phyloP scores from a whole-genome alignment of 352 stramenopile genomes.

The Pythium apleroticum region DNA sequence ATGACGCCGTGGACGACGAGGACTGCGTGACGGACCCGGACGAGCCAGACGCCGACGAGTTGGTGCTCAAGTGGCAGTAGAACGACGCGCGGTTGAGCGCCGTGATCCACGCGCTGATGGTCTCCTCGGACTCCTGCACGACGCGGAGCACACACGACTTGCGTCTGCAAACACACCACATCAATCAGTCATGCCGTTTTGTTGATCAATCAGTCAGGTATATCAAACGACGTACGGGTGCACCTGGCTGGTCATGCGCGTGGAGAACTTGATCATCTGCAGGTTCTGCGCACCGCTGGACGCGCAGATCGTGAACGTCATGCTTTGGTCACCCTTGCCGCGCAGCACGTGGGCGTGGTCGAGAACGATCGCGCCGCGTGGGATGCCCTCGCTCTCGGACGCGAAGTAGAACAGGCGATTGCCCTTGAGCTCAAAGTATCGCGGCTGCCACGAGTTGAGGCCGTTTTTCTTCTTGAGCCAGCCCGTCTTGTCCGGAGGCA shows the following conservation, averaged over 20 bases:
- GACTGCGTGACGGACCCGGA: conserved; percentile 23
- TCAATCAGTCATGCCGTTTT: not conserved
- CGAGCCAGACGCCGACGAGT: conserved; percentile 40
- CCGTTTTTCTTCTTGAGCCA: conserved; percentile 84
- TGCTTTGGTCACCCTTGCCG: conserved; percentile 56
- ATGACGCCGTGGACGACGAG: conserved; percentile 22
- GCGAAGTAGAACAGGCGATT: conserved; percentile 82
- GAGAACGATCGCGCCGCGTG: conserved; percentile 65
- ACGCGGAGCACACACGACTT: conserved; percentile 70
- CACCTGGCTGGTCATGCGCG: conserved; percentile 66
- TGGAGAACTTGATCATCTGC: conserved; percentile 72
- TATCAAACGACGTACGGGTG: conserved; percentile 37
- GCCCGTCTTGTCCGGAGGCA: conserved; percentile 60
- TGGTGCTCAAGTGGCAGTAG: conserved; percentile 57
- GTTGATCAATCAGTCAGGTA: not conserved
- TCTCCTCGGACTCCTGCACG: conserved; percentile 52
- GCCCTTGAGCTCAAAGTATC: conserved; percentile 83
- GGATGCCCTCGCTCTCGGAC: conserved; percentile 69
- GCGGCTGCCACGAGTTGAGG: conserved; percentile 72
- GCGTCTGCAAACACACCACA: conserved; percentile 23
- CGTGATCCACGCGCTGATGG: conserved; percentile 54
- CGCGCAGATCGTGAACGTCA: conserved; percentile 72
- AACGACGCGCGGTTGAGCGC: conserved; percentile 72
- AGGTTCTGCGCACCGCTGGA: conserved; percentile 52
- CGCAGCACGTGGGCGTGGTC: conserved; percentile 68